Base-by-base conservation (phyloP, 1,284 basidiomycete genomes). In the Rhodotorula sp. region DNA sequence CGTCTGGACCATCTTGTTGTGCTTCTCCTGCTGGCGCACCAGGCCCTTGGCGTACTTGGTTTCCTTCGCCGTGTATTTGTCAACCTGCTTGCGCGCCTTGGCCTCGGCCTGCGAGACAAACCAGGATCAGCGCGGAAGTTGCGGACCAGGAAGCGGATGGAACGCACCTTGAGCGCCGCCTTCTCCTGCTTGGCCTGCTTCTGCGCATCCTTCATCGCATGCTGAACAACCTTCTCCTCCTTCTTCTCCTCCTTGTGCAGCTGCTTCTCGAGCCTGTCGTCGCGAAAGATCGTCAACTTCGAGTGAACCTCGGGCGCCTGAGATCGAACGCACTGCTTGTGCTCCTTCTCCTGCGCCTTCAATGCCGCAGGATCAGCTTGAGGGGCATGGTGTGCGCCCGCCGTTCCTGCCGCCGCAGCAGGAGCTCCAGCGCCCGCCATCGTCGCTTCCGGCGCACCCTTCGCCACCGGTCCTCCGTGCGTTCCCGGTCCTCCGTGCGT, bases 281-380 rank as follows among this genome's bases (percentile, higher is more conserved):
- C 20, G 13, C 28, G 24, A 15, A 50, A 60, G 24, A n/a, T 4
- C 15, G 48, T 62, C 60, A 62, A 52, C 5, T 22, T 22, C 13
- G 18, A 6, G 5, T 1, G 22, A 28, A n/a, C n/a, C n/a, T n/a
- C n/a, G n/a, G n/a, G 26, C 30, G 18, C 2, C 0, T 20, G 44
- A 11, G 55, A 3, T 31, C 16, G 44, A 47, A 51, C 69, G 52
- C 47, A 69, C 67, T 65, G 53, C 63, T 69, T 67, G 48, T 69
- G 67, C 53, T 69, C 62, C 65, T 72, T 72, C 65, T 72, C 71
- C 15, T 61, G 64, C 51, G 31, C 37, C 59, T 67, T 68, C 22
- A 60, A 7, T 7, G 28, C 31, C 9, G 61, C 52, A 9, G 54
- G 47, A 20, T 57, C 20, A 10, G 48, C 37, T 6, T 60, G 37